Percentiles rank a stretch among this genome's conserved stretches.
Conservation (phyloP, 768 basidiomycete genomes). For the Calocera viscosa region DNA sequence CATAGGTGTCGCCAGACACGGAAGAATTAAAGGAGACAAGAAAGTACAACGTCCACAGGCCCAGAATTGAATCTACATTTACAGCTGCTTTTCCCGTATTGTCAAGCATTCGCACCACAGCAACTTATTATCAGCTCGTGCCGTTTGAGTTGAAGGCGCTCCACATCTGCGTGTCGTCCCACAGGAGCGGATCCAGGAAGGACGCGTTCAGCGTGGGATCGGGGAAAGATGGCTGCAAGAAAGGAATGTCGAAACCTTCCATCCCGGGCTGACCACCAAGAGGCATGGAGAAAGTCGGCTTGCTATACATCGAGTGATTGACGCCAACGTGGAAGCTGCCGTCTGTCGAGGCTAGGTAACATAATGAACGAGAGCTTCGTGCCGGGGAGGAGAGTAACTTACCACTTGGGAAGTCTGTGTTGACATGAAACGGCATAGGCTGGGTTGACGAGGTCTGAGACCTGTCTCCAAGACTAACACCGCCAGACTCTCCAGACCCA, state of each 20-base stretch:
- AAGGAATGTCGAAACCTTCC: background rate
- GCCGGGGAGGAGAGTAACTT: background rate
- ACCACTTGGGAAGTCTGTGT: background rate
- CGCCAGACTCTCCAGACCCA: background rate
- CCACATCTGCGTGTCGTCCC: slow-evolving; percentile 8
- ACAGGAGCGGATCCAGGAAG: slow-evolving; percentile 1
- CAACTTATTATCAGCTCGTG: background rate
- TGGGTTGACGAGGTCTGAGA: background rate
- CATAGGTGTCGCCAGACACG: too few relatives aligned
- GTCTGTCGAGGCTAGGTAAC: background rate
- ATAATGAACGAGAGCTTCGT: background rate
- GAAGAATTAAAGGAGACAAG: too few relatives aligned
- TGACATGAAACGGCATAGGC: background rate
- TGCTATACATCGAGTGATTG: background rate
- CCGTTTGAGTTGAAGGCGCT: background rate
- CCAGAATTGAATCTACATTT: too few relatives aligned
- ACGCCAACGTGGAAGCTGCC: background rate
- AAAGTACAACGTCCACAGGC: too few relatives aligned
- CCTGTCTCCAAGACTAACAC: background rate
- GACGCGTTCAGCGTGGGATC: slow-evolving; percentile 1
- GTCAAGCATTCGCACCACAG: too few relatives aligned
- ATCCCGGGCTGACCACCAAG: background rate
- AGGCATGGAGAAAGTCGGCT: background rate
- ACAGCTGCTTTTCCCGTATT: too few relatives aligned
- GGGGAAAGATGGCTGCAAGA: background rate